Conservation (phyloP, 768 basidiomycete genomes). For the Chalciporus chontae region DNA sequence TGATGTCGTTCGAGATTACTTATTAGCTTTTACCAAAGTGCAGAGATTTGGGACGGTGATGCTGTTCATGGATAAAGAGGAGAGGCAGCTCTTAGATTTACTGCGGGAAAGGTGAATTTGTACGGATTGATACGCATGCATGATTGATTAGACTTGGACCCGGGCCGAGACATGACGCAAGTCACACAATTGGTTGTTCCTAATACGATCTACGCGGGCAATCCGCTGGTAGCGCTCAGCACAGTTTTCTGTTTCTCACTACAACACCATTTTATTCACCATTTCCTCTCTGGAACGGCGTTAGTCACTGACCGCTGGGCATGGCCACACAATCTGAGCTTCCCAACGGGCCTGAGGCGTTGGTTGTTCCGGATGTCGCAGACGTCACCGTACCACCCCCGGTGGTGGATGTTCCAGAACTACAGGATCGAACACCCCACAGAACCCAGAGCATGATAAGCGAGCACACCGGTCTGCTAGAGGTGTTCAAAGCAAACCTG, state of each 20-base stretch:
- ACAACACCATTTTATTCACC: too few relatives aligned
- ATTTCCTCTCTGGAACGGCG: too few relatives aligned
- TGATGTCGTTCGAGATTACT: constrained; percentile 40
- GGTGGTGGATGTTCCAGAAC: neutral
- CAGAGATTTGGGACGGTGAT: constrained; percentile 62
- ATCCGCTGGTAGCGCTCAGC: too few relatives aligned
- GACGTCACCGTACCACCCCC: neutral
- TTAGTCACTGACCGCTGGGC: neutral
- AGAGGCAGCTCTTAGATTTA: constrained; percentile 46
- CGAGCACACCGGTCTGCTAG: constrained; percentile 25
- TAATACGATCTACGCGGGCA: too few relatives aligned
- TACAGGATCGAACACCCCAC: neutral
- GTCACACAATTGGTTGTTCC: too few relatives aligned
- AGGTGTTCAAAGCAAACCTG: constrained; percentile 52
- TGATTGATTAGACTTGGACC: too few relatives aligned
- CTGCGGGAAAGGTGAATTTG: constrained; percentile 39
- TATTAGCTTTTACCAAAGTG: constrained; percentile 51
- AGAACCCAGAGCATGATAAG: neutral
- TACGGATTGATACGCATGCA: too few relatives aligned
- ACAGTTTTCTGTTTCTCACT: too few relatives aligned
- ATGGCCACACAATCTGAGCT: constrained; percentile 10
- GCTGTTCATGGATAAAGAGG: constrained; percentile 56
- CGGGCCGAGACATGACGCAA: too few relatives aligned
- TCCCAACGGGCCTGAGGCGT: neutral
- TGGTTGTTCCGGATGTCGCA: neutral